phyloP scores from a whole-genome alignment of 2,329 filamentous ascomycete genomes.

The Apiospora pterosperma region DNA sequence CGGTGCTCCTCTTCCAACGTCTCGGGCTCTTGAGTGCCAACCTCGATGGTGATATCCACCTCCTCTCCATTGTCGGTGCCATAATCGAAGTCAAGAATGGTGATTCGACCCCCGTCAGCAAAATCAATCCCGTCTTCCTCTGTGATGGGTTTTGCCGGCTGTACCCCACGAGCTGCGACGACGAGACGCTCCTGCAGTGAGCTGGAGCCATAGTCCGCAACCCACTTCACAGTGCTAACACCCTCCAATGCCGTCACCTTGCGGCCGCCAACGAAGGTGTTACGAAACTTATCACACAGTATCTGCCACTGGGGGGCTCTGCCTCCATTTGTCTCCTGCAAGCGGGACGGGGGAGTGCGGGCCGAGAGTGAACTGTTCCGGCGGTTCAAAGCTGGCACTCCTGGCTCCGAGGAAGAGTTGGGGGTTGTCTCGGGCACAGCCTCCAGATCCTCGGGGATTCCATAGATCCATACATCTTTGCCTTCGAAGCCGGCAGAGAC shows the following conservation, averaged over 20 bases:
- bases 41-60: conserved; percentile 65
- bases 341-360: conserved; percentile 31
- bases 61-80: conserved; percentile 50
- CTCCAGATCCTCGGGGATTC: conserved; percentile 70
- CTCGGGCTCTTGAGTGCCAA: conserved; percentile 68
- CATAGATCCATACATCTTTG: conserved; percentile 75
- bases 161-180: conserved; percentile 69
- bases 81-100: conserved; percentile 72
- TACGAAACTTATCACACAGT: conserved; percentile 64
- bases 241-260: conserved; percentile 64
- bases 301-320: conserved; percentile 66
- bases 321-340: conserved; percentile 31
- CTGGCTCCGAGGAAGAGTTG: conserved; percentile 25
- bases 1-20: conserved; percentile 69
- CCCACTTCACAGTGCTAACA: conserved; percentile 69
- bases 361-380: conserved; percentile 39
- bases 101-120: conserved; percentile 73
- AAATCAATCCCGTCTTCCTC: conserved; percentile 73
- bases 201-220: conserved; percentile 50
- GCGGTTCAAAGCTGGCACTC: conserved; percentile 27
- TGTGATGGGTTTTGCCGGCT: conserved; percentile 51
- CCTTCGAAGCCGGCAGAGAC: conserved; percentile 71
- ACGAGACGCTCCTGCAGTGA: conserved; percentile 57
- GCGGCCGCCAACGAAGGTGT: conserved; percentile 66
- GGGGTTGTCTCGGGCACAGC: conserved; percentile 45